phyloP scores from a whole-genome alignment of 1,139 yeast genomes.

The Scheffersomyces segobiensis region DNA sequence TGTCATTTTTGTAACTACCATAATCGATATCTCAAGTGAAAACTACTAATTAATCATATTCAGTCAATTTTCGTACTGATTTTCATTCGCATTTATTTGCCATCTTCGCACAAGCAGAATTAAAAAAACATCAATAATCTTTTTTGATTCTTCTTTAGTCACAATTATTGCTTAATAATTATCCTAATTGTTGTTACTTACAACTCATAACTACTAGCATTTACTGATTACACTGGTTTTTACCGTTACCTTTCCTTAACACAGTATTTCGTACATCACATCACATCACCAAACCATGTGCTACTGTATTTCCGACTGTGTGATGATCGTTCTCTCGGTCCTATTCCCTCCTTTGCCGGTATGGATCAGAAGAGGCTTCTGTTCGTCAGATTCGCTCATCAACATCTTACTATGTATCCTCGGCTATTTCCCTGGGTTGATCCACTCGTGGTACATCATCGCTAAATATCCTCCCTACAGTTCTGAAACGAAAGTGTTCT shows the following conservation, averaged over 20 bases:
- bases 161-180: not conserved
- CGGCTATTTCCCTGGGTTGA: constrained; percentile 70
- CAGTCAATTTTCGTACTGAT: not conserved
- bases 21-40: not conserved
- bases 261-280: not conserved
- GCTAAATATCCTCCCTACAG: constrained; percentile 39
- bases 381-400: constrained; percentile 61
- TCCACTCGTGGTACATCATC: constrained; percentile 67
- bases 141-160: no score
- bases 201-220: no score
- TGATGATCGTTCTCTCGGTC: constrained; percentile 59
- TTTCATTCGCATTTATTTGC: not conserved
- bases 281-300: constrained; percentile 8
- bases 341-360: constrained; percentile 75
- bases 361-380: constrained; percentile 64
- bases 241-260: not conserved
- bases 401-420: constrained; percentile 57
- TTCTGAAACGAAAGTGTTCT: constrained; percentile 30
- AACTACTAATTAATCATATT: not conserved
- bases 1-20: not conserved
- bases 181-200: no score
- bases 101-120: not conserved
- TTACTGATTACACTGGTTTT: not conserved
- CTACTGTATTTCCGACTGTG: constrained; percentile 43
- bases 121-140: not conserved